Evolutionary conservation across 345 rosid genomes (phyloP), one percentile per base, ranked within the genome.

Genomic region (Moricandia arvensis): DNA sequence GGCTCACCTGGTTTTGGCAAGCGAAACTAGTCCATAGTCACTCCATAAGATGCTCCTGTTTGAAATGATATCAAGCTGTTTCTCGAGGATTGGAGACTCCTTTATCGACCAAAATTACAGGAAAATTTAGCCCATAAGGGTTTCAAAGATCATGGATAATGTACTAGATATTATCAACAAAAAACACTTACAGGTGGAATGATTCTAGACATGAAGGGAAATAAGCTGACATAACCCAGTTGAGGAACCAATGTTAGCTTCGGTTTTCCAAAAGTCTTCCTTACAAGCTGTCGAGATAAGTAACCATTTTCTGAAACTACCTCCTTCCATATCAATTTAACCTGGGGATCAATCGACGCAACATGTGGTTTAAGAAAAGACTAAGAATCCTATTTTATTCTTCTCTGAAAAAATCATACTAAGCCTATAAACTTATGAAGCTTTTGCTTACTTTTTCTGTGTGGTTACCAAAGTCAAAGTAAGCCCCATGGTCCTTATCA

Each of bases 21-120:
- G 99, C 7, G 99, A 95, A 49, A 90, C 89, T 51, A 95, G 86
- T 41, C 99, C 99, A 60, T 88, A 92, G 68, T 87, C 82, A 7
- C 97, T 88, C 99, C 99, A 95, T 49, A 92, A 83, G 69, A 83
- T 59, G 74, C 96, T 88, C 66, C 73, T 81, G 74, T 90, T 88
- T 45, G 94, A 90, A 74, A 95, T 89, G 75, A 90, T 87, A 75
- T 90, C 91, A 29, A 95, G 89, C 83, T 95, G 99, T 85, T 90
- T 92, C 73, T 85, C 96, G 49, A 95, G 87, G 85, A 92, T 89
- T 90, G 90, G 85, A 2, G 98, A 95, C 29, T 88, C 93, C 99
- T 95, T 9, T 38, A 38, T 60, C 16, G 17, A 67, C 59, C 30
- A 58, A 26, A 67, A n/a, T 24, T 4, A 47, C 35, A 33, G 38